These are phyloP conservation scores for Cryptococcus deneoformans DNA, from an alignment of 1,284 basidiomycete genomes.

Conservation along the genomic window DNA sequence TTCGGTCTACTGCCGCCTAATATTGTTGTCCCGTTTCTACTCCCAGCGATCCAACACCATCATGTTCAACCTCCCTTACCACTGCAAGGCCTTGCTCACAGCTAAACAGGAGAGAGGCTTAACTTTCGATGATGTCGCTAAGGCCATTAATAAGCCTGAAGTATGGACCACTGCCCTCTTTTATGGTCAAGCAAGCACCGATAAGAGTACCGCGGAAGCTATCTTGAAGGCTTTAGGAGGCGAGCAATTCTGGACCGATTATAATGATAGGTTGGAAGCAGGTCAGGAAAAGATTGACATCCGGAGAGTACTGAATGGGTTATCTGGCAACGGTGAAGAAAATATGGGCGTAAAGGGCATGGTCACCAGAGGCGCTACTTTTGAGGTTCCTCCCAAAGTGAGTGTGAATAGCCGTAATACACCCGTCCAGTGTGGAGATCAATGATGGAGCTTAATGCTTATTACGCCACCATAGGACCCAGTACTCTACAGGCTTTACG, in stretches of 20 bases:
- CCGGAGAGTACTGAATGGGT: constrained; percentile 17
- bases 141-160: constrained; percentile 70
- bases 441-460: neutral
- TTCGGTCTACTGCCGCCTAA: too few species aligned
- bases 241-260: neutral
- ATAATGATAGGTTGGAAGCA: constrained; percentile 5
- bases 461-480: constrained; percentile 56
- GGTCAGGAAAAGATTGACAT: neutral
- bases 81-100: constrained; percentile 25
- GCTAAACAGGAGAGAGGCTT: constrained; percentile 54
- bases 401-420: neutral
- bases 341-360: constrained; percentile 33
- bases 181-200: constrained; percentile 77
- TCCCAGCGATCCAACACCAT: neutral
- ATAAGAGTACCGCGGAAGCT: constrained; percentile 59
- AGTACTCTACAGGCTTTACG: constrained; percentile 78
- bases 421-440: neutral
- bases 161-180: constrained; percentile 85
- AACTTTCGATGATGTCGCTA: constrained; percentile 69
- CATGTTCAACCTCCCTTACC: constrained; percentile 19
- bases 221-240: constrained; percentile 69
- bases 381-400: constrained; percentile 44
- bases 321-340: constrained; percentile 21
- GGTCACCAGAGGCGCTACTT: constrained; percentile 32
- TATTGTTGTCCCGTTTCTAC: neutral